Evolutionary conservation across 352 stramenopile genomes (phyloP), one percentile per base, ranked within the genome.

Genomic region (Phytopythium oedochilum): DNA sequence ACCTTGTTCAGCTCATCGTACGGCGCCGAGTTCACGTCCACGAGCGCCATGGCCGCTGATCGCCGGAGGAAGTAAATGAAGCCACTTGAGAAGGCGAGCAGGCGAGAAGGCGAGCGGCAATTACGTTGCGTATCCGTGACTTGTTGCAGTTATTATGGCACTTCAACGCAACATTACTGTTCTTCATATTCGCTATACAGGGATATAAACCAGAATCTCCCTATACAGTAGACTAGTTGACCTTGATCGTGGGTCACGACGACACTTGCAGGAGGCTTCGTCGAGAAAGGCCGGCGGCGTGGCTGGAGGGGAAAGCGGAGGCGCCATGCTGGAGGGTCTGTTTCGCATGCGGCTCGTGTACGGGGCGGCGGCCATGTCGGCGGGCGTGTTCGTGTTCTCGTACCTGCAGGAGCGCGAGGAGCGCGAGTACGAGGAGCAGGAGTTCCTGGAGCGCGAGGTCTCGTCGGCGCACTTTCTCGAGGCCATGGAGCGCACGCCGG

Each of bases 331-430:
- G 43, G 56, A 53, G 49, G 51, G 49, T 17, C 15, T 82, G 55
- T 54, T 82, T 60, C 76, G 69, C 40, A 64, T 74, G 60, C 78
- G 71, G 15, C 40, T 90, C 39, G 58, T 90, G 29, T 94, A 90
- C 49, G 85, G 85, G 22, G 83, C 75, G 2, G 83, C 80, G 51
- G 85, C 85, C 60, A 91, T 94, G 78, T 84, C 85, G 9, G 81
- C 77, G 15, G 71, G 80, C 52, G 68, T 92, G 25, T 64, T 88
- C 29, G 75, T 89, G 50, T 94, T 92, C 61, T 86, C 78, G 11
- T 89, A 79, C 45, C 63, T 94, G 9, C 79, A 93, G 52, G 81
- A 94, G 56, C 84, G 80, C 17, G 78, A 92, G 60, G 75, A 91
- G 60, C 63, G 78, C 22, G 78, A 88, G 49, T 75, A 83, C 36